Evolutionary conservation across 2,329 filamentous ascomycete species (phyloP).

Genomic region (Teratosphaeria viscida): DNA sequence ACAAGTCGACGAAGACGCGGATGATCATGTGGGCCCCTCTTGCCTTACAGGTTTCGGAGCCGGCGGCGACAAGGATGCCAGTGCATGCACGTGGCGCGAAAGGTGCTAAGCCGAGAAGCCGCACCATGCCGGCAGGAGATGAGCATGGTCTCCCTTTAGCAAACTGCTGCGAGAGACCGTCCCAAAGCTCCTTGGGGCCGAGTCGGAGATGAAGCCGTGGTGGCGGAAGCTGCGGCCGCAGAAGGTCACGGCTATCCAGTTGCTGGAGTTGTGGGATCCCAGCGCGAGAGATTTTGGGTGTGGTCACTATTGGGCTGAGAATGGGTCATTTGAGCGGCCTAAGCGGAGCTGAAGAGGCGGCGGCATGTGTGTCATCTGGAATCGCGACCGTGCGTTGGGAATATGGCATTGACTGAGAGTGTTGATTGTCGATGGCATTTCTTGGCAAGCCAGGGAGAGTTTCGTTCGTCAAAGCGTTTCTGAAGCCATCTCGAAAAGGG

Average conservation of each 20-base stretch:
- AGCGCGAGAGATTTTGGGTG: background rate
- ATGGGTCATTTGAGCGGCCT: background rate
- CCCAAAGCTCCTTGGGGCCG: background rate
- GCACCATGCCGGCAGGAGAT: background rate
- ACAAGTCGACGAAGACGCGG: background rate
- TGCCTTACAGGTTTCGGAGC: background rate
- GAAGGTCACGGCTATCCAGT: background rate
- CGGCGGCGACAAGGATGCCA: background rate
- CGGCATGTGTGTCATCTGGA: background rate
- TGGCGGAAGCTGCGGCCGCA: too few relatives aligned
- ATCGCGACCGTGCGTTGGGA: background rate
- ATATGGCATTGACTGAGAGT: background rate
- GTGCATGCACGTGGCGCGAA: background rate
- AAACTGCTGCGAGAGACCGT: background rate
- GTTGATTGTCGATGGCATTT: background rate
- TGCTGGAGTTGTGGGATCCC: background rate
- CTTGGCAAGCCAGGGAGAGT: too few relatives aligned
- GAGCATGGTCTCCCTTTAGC: background rate
- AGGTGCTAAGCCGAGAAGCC: background rate
- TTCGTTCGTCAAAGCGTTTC: too few relatives aligned
- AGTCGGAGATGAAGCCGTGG: background rate
- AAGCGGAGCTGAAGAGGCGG: background rate
- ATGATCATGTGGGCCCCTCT: background rate
- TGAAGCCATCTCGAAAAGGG: too few relatives aligned
- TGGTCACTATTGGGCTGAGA: background rate